phyloP scores from a whole-genome alignment of 805 yeast genomes.

The Lipomyces spencermartinsiae region DNA sequence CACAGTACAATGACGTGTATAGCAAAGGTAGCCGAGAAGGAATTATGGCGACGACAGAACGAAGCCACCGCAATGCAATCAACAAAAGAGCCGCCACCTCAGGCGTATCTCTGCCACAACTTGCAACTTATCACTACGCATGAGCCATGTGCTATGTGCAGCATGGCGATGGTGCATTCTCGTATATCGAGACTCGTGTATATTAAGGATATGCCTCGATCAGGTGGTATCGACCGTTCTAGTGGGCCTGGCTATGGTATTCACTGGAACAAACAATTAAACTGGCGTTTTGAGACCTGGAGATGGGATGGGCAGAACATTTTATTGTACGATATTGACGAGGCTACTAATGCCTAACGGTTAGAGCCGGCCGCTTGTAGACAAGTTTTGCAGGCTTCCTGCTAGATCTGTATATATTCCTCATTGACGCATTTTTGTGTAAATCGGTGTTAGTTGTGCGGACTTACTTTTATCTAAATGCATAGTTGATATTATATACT shows the following conservation, averaged over 20 bases:
- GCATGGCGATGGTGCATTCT: constrained; percentile 95
- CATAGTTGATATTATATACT: not conserved
- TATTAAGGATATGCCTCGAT: constrained; percentile 53
- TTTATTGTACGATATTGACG: constrained; percentile 24
- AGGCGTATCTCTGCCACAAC: constrained; percentile 72
- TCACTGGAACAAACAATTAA: constrained; percentile 75
- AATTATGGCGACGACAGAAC: constrained; percentile 51
- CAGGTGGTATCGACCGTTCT: constrained; percentile 61
- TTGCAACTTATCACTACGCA: constrained; percentile 85
- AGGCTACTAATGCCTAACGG: constrained; percentile 22
- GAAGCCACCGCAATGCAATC: constrained; percentile 1
- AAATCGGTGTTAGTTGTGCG: not conserved
- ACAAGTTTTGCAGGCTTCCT: not conserved
- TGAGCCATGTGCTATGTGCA: constrained; percentile 96
- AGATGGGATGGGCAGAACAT: constrained; percentile 59
- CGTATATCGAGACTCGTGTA: constrained; percentile 74
- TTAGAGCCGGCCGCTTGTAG: not conserved
- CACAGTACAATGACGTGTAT: constrained; percentile 83
- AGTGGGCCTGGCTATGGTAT: constrained; percentile 75
- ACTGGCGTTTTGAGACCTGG: constrained; percentile 89
- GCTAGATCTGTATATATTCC: not conserved
- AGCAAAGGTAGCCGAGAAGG: constrained; percentile 63
- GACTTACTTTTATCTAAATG: not conserved
- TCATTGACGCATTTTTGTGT: not conserved
- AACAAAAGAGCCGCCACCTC: constrained; percentile 18